Percentiles rank a stretch among this genome's conserved stretches.
phyloP scores from a whole-genome alignment of 768 basidiomycete species.

The Lactarius sanguifluus region DNA sequence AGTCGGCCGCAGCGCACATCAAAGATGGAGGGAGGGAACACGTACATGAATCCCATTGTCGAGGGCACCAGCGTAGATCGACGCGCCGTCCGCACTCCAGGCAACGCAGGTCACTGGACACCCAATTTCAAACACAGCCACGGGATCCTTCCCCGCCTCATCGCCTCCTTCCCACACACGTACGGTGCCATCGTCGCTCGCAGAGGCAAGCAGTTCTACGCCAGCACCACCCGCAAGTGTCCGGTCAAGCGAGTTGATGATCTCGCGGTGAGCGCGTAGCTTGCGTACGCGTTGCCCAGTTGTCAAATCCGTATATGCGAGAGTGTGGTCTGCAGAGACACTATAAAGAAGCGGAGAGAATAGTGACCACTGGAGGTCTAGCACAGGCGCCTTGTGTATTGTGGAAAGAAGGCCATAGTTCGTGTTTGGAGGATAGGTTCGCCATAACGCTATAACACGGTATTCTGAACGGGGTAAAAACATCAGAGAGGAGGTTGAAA shows the following conservation, averaged over 20 bases:
- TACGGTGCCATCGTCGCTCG: conserved; percentile 90
- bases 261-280: conserved; percentile 86
- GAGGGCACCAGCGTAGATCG: conserved; percentile 86
- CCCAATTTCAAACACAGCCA: conserved; percentile 80
- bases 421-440: conserved; percentile 86
- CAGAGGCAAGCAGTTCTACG: conserved; percentile 81
- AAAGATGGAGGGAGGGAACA: conserved; percentile 24
- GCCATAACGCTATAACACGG: conserved; percentile 67
- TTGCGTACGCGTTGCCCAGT: conserved; percentile 80
- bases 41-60: conserved; percentile 96
- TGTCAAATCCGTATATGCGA: conserved; percentile 74
- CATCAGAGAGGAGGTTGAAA: conserved; percentile 30
- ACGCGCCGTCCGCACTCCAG: conserved; percentile 90
- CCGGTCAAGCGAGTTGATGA: conserved; percentile 87
- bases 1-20: neutral
- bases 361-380: conserved; percentile 90
- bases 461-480: conserved; percentile 3
- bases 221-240: conserved; percentile 84
- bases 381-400: conserved; percentile 86
- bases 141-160: conserved; percentile 66
- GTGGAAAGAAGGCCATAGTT: conserved; percentile 87
- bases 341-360: conserved; percentile 71
- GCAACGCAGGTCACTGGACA: conserved; percentile 91
- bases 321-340: conserved; percentile 86
- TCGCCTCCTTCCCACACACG: conserved; percentile 89